Conservation (phyloP, 257 asterid genomes). For the Fraxinus pennsylvanica region DNA sequence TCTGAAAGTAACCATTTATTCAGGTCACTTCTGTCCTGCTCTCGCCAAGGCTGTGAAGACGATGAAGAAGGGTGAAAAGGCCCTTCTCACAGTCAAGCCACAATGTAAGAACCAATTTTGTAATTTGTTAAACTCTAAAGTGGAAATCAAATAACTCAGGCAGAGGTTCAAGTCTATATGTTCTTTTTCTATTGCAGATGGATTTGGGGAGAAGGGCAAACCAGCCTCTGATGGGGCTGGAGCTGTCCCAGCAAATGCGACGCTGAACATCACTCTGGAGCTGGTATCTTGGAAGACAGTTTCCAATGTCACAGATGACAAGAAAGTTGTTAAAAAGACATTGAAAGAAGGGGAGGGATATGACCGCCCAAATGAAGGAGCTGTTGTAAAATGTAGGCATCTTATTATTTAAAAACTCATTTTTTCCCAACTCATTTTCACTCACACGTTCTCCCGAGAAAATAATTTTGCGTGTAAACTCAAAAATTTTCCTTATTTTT, state of each 20-base stretch:
- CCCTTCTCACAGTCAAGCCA: conserved; percentile 59
- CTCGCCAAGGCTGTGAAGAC: conserved; percentile 66
- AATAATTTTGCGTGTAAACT: not conserved
- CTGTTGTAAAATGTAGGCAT: conserved; percentile 54
- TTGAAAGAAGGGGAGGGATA: conserved; percentile 69
- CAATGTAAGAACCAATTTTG: conserved; percentile 49
- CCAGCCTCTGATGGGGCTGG: conserved; percentile 50
- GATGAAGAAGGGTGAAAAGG: conserved; percentile 78
- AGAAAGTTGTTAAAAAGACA: conserved; percentile 64
- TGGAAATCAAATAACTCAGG: not conserved
- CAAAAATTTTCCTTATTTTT: no score
- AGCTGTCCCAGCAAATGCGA: conserved; percentile 60
- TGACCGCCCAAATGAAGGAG: conserved; percentile 69
- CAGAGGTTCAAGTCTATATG: not conserved
- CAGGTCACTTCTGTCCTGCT: conserved; percentile 72
- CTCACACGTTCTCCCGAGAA: no score
- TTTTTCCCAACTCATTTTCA: no score
- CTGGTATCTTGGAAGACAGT: conserved; percentile 67
- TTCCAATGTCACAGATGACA: conserved; percentile 60
- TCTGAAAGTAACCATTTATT: conserved; percentile 5
- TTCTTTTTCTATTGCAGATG: conserved; percentile 40
- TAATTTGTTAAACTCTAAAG: no score
- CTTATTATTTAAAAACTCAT: no score
- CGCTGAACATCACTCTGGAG: conserved; percentile 46
- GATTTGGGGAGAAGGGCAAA: conserved; percentile 70